Evolutionary conservation across 2,329 filamentous ascomycete species (phyloP).

Genomic region (Verticillium isaacii): DNA sequence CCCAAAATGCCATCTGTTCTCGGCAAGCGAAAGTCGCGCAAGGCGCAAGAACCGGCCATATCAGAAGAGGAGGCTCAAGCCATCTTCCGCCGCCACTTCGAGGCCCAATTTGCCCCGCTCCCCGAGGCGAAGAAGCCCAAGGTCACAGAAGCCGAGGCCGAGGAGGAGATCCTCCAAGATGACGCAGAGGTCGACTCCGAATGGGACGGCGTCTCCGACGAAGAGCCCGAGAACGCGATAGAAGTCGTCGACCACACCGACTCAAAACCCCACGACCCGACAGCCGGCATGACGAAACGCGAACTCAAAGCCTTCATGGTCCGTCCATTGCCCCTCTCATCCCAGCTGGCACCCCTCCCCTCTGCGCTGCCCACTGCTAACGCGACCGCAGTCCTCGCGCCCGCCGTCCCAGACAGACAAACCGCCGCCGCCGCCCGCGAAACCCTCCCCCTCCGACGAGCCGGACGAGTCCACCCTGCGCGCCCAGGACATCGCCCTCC

Average conservation of each 20-base stretch:
- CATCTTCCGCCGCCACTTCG: slow-evolving; percentile 79
- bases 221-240: slow-evolving; percentile 30
- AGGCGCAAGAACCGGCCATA: background rate
- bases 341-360: background rate
- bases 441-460: slow-evolving; percentile 28
- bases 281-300: slow-evolving; percentile 52
- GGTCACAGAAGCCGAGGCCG: slow-evolving; percentile 16
- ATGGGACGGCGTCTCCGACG: slow-evolving; percentile 23
- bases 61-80: slow-evolving; percentile 49
- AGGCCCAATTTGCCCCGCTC: slow-evolving; percentile 79
- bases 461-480: slow-evolving; percentile 66
- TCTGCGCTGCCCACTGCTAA: slow-evolving; percentile 4
- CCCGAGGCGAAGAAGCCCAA: slow-evolving; percentile 24
- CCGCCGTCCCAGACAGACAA: slow-evolving; percentile 31
- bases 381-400: slow-evolving; percentile 37
- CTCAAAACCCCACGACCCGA: slow-evolving; percentile 28
- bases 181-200: slow-evolving; percentile 17
- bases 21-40: slow-evolving; percentile 13
- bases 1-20: slow-evolving; percentile 11
- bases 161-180: slow-evolving; percentile 22
- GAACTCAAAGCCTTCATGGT: slow-evolving; percentile 79
- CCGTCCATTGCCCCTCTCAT: slow-evolving; percentile 5
- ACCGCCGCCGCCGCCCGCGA: slow-evolving; percentile 15
- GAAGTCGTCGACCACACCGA: slow-evolving; percentile 60
- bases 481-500: slow-evolving; percentile 87